Base-by-base conservation (phyloP, 2,329 filamentous ascomycete genomes). In the Claviceps sp. region DNA sequence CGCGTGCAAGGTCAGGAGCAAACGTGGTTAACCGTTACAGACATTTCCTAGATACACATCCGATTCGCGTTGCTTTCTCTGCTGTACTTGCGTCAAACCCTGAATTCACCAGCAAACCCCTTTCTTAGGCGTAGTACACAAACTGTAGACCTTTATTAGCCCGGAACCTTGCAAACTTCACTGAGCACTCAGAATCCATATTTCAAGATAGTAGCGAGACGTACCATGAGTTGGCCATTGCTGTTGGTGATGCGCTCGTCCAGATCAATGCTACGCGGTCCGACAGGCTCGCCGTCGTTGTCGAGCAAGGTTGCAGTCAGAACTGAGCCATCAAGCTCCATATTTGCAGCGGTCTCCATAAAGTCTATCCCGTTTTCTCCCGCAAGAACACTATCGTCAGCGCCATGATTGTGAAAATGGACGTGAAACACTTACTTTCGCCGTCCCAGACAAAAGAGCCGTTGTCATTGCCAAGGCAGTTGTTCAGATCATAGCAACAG, bases 391-490 rank as follows among this genome's bases (percentile, higher is more conserved):
- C 22, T 8, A 22, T 23, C 20, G 40, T 43, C 20, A 43, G 7
- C 4, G 20, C 17, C 40, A 23, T 22, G n/a, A 8, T 40, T n/a
- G 17, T n/a, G 20, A 40, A 20, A 4, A 23, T 29, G 9, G 29
- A 29, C 2, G 29, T 29, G 29, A 43, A 43, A 37, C 17, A 56
- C 55, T 42, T 46, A 57, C 55, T 52, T 4, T 42, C 55, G 8
- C 54, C 54, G n/a, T 49, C 52, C 55, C 54, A 57, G 17, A 42
- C 38, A 37, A 57, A 57, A 46, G 49, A 56, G 3, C 55, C 55
- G 37, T 57, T 52, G 5, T 45, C 34, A 16, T 57, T 57, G 23
- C 55, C 54, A 11, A 57, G 52, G n/a, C 50, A 57, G 1, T 43
- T 2, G 20, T 57, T 22, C 11, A 57, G 43, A 20, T 57, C 49